Base-by-base conservation (phyloP, 306 rosid genomes). In the Quercus variabilis region DNA sequence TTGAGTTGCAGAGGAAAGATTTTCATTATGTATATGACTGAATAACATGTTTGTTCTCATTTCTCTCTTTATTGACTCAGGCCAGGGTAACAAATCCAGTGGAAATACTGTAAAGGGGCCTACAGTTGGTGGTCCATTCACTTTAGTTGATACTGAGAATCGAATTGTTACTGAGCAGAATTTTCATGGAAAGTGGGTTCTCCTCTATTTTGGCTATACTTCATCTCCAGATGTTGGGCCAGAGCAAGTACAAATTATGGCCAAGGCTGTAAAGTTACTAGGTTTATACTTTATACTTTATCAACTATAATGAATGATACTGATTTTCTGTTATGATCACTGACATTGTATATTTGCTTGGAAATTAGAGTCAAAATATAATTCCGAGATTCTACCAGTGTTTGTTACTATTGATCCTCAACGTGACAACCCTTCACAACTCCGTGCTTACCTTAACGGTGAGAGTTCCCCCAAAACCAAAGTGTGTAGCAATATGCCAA, bases 171-270 rank as follows among this genome's bases (percentile, higher is more conserved):
- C 94, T 2, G 97, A 91, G 68, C 82, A 35, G 17, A 81, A 78
- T 86, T 85, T 94, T 78, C 85, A 57, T 41, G 97, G 97, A 67
- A 92, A 92, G 59, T 92, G 98, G 98, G 79, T 89, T 77, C 97
- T 94, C 67, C 90, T 94, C 41, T 91, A 94, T 86, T 92, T 92
- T 55, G 98, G 98, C 55, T 91, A 91, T 84, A 91, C 98, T 63
- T 94, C 93, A 59, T 94, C 98, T 60, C 98, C 98, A 69, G 98
- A 94, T 82, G 76, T 91, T 71, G 98, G 97, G 69, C 98, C 98
- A 0, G 94, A 94, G 76, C 97, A 91, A 84, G 83, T 92, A 55
- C 88, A 85, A 49, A 52, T 87, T 67, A 82, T 94, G 83, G 91
- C 94, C 74, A 83, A 87, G 87, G 84, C 97, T 26, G 80, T 86